A percentile compares a stretch with the other conserved stretches of the same genome.
phyloP scores from a whole-genome alignment of 1,139 yeast genomes.

The Suhomyces chickasaworum region DNA sequence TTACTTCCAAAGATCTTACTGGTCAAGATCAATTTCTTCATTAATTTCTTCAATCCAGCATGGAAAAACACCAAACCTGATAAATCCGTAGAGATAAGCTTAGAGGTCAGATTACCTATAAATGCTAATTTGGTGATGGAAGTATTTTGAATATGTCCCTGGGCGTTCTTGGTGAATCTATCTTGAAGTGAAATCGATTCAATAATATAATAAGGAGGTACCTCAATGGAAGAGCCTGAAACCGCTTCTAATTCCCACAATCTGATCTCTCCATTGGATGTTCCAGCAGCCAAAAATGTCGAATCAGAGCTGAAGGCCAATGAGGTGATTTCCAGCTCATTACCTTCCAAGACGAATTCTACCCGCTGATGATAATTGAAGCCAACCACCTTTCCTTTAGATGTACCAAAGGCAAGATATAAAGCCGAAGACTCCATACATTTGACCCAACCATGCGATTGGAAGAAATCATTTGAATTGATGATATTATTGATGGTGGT shows the following conservation, averaged over 20 bases:
- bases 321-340: constrained; percentile 22
- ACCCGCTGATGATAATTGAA: constrained; percentile 66
- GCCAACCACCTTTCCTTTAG: constrained; percentile 56
- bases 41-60: constrained; percentile 55
- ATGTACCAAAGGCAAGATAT: constrained; percentile 63
- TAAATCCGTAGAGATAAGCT: constrained; percentile 59
- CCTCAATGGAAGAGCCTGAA: background rate
- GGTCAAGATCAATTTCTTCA: constrained; percentile 53
- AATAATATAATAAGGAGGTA: constrained; percentile 24
- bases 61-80: constrained; percentile 64
- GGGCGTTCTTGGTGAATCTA: constrained; percentile 30
- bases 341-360: constrained; percentile 38
- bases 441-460: constrained; percentile 51
- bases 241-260: constrained; percentile 31
- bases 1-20: constrained; percentile 56
- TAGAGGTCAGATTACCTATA: constrained; percentile 57
- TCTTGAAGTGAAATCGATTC: constrained; percentile 32
- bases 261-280: constrained; percentile 30
- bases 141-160: constrained; percentile 56
- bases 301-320: constrained; percentile 38
- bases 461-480: constrained; percentile 27
- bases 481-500: constrained; percentile 23
- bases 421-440: constrained; percentile 49
- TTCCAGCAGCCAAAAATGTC: constrained; percentile 37
- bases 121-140: constrained; percentile 55